Evolutionary conservation across 495 filamentous ascomycete genomes (phyloP).

Genomic region (Aspergillus nanangensis): DNA sequence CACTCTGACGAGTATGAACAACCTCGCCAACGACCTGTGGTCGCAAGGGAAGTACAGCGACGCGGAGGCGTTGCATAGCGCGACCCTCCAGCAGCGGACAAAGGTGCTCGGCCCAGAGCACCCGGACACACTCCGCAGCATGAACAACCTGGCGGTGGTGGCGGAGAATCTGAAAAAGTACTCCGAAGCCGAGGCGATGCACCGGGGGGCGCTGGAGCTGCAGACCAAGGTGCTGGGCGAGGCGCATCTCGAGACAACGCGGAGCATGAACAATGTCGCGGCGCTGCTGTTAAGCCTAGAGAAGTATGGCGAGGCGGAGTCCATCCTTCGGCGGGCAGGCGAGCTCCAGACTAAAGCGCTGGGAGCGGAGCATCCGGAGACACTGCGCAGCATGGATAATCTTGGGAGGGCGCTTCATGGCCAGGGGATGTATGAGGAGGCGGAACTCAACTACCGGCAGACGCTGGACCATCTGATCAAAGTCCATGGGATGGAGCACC

Average conservation of each 20-base stretch:
- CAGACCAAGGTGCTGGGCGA: not conserved
- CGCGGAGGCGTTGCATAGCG: constrained; percentile 18
- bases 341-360: not conserved
- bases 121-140: not conserved
- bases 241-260: not conserved
- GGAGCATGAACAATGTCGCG: not conserved
- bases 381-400: not conserved
- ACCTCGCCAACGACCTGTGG: not conserved
- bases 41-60: not conserved
- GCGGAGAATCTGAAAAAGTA: constrained; percentile 27
- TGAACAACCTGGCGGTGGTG: constrained; percentile 14
- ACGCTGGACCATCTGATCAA: not conserved
- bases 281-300: not conserved
- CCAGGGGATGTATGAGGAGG: not conserved
- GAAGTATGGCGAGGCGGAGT: not conserved
- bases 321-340: not conserved
- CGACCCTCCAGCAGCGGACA: constrained; percentile 10
- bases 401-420: not conserved
- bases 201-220: not conserved
- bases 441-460: not conserved
- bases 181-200: constrained; percentile 31
- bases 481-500: not conserved
- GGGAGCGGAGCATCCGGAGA: not conserved
- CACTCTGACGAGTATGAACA: not conserved
- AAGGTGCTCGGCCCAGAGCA: not conserved